Evolutionary conservation across 1,284 basidiomycete genomes (phyloP).

Genomic region (Peniophora sp.): DNA sequence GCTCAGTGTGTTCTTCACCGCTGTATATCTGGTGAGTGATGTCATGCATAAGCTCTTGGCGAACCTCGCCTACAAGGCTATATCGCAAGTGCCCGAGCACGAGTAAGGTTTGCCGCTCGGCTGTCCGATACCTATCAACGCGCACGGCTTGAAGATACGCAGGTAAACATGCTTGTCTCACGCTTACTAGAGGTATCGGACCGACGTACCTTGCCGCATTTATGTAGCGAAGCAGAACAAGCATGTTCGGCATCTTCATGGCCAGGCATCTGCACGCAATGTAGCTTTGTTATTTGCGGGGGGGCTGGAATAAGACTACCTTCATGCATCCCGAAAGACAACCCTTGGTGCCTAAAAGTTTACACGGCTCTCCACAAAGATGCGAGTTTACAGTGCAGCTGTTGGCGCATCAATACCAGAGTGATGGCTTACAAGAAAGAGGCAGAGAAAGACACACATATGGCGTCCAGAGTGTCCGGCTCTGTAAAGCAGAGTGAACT

Average conservation of each 20-base stretch:
- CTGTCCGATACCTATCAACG: conserved; percentile 25
- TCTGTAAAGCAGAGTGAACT: conserved; percentile 18
- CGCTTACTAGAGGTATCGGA: background rate
- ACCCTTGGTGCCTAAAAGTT: conserved; percentile 33
- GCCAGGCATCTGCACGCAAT: conserved; percentile 10
- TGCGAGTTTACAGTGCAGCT: conserved; percentile 44
- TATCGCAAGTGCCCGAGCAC: conserved; percentile 35
- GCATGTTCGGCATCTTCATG: conserved; percentile 40
- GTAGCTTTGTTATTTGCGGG: conserved; percentile 26
- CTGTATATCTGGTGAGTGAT: too few species aligned
- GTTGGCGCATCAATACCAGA: conserved; percentile 6
- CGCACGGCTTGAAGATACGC: conserved; percentile 37
- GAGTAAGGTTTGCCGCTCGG: conserved; percentile 25
- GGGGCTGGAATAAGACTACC: conserved; percentile 16
- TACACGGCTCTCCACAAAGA: conserved; percentile 42
- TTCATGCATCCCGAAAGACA: conserved; percentile 43
- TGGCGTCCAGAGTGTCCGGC: conserved; percentile 48
- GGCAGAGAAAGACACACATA: background rate
- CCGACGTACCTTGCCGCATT: conserved; percentile 43
- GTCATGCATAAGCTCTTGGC: too few species aligned
- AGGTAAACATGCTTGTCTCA: background rate
- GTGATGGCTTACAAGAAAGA: background rate
- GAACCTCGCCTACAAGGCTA: conserved; percentile 34
- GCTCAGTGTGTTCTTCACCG: conserved; percentile 34
- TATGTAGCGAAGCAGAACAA: conserved; percentile 44